A percentile compares a stretch with the other conserved stretches of the same genome.
phyloP scores from a whole-genome alignment of 768 basidiomycete species.

The Russula ochroleuca region DNA sequence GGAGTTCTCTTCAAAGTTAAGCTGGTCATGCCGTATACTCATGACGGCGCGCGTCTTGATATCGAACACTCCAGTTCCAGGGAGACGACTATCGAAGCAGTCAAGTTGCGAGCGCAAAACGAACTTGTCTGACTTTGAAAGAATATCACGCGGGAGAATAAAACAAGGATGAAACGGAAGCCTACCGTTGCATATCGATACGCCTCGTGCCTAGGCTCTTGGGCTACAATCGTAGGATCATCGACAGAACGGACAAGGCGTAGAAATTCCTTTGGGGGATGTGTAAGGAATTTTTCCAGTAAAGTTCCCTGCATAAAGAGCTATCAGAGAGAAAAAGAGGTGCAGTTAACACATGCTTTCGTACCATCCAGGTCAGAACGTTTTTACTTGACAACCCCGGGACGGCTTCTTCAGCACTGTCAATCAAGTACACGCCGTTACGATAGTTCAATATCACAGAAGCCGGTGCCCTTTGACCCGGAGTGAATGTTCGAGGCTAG shows the following conservation, averaged over 20 bases:
- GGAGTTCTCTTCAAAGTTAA: constrained; percentile 83
- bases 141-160: neutral
- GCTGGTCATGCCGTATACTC: constrained; percentile 76
- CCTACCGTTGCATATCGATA: constrained; percentile 82
- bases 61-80: constrained; percentile 91
- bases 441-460: constrained; percentile 62
- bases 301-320: constrained; percentile 62
- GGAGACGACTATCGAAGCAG: constrained; percentile 72
- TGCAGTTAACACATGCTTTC: neutral
- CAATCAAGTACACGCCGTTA: constrained; percentile 65
- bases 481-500: constrained; percentile 62
- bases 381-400: constrained; percentile 52
- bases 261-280: constrained; percentile 57
- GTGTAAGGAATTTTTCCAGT: constrained; percentile 83
- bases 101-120: constrained; percentile 96
- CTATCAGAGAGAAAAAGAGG: neutral
- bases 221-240: constrained; percentile 31
- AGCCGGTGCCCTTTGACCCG: constrained; percentile 73
- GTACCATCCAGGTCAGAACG: constrained; percentile 70
- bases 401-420: constrained; percentile 44
- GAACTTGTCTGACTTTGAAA: constrained; percentile 50
- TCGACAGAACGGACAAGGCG: constrained; percentile 42
- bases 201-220: constrained; percentile 53
- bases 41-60: constrained; percentile 91
- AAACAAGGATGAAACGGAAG: neutral